phyloP scores from a whole-genome alignment of 2,329 filamentous ascomycete genomes.

The Botrytis paeoniae region DNA sequence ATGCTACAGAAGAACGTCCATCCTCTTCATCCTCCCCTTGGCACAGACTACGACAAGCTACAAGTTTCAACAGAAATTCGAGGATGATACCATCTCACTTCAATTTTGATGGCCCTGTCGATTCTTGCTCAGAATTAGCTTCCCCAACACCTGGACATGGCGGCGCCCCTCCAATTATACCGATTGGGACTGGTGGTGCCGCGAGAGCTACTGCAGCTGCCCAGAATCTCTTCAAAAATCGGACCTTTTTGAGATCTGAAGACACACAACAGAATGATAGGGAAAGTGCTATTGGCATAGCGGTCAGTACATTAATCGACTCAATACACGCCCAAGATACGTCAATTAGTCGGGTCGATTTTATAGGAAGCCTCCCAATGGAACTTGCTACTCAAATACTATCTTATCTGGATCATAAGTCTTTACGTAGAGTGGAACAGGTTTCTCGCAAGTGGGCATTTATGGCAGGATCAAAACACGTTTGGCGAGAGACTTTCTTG shows the following conservation, averaged over 20 bases:
- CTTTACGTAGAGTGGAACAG: slow-evolving; percentile 47
- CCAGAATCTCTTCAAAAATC: slow-evolving; percentile 47
- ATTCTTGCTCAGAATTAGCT: slow-evolving; percentile 27
- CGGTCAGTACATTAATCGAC: slow-evolving; percentile 40
- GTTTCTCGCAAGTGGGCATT: slow-evolving; percentile 53
- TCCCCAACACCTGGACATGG: slow-evolving; percentile 40
- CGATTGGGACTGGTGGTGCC: slow-evolving; percentile 56
- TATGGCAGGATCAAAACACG: slow-evolving; percentile 51
- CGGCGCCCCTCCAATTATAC: slow-evolving; percentile 58
- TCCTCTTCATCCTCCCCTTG: slow-evolving; percentile 30
- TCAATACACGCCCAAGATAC: slow-evolving; percentile 40
- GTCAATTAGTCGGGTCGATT: slow-evolving; percentile 55
- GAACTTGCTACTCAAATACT: slow-evolving; percentile 61
- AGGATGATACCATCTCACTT: slow-evolving; percentile 22
- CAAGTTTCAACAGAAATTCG: slow-evolving; percentile 36
- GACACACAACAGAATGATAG: slow-evolving; percentile 46
- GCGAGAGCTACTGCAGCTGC: slow-evolving; percentile 57
- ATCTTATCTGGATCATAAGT: slow-evolving; percentile 52
- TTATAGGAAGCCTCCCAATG: slow-evolving; percentile 52
- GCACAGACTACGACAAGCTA: slow-evolving; percentile 35
- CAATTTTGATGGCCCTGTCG: slow-evolving; percentile 25
- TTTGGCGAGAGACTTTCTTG: slow-evolving; percentile 63
- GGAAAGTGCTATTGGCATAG: slow-evolving; percentile 64
- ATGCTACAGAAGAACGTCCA: slow-evolving; percentile 31
- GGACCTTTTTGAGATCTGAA: slow-evolving; percentile 43